Evolutionary conservation across 2,329 filamentous ascomycete species (phyloP), one percentile per base, ranked within the genome.

Genomic region (Fusarium udum): DNA sequence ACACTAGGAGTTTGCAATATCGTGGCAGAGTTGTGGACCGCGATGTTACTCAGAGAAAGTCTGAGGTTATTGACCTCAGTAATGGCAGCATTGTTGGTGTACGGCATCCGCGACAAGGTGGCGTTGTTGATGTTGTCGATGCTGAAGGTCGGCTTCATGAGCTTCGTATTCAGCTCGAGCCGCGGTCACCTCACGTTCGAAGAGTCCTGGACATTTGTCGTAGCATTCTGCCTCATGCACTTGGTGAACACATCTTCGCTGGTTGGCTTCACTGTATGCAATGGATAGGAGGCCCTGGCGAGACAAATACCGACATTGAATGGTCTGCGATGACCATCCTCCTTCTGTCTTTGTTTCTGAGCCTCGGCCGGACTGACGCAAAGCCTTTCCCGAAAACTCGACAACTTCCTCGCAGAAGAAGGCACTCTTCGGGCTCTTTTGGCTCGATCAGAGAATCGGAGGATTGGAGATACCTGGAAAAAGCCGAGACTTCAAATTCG

Each of bases 221-320:
- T 64, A 90, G 91, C 71, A 87, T 92, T 39, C 80, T 95, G 34
- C 89, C 89, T 12, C 84, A 89, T 26, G 84, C 86, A 2, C 85
- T 88, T 45, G 89, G 83, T 68, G 91, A 85, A 83, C 92, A 85
- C 32, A 82, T 94, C 15, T 83, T 93, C 64, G 87, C 91, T 15
- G 90, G 88, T 5, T 95, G 93, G 92, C 93, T 92, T 88, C 91
- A 93, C 78, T 86, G 89, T 26, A 88, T 92, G 82, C 89, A 90
- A 69, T 95, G 93, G 93, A 84, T 93, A 45, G 83, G 84, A 36
- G 78, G 82, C 16, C 86, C 87, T 63, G 83, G 86, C 8, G 82
- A 86, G 8, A 78, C 83, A 13, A 79, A 85, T 20, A 80, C 82
- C 7, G 87, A 92, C 69, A 64, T 83, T 4, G 93, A 95, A 80